Evolutionary conservation across 164 flowering plant genomes (phyloP).

Genomic region (Chimonanthus praecox): DNA sequence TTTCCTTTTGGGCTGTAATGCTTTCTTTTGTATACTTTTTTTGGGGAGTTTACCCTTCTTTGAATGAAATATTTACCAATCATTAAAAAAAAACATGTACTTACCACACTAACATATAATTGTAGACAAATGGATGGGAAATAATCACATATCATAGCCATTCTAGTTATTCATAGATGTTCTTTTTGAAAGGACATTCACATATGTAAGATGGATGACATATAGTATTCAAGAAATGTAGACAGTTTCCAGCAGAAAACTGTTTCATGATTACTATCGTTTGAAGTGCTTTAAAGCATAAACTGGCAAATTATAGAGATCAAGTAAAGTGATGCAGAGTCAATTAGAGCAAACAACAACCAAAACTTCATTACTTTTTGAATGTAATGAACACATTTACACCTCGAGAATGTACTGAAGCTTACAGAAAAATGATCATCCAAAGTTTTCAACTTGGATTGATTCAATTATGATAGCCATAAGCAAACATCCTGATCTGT

Average conservation of each 20-base stretch:
- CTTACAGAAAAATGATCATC: background rate
- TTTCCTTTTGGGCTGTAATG: too few species aligned
- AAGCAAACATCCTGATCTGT: slow-evolving; percentile 1
- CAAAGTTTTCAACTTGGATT: background rate
- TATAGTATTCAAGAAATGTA: background rate
- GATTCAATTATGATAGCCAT: background rate
- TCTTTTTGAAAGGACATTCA: too few species aligned
- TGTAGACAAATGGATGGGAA: too few species aligned
- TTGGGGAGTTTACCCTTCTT: too few species aligned
- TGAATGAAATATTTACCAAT: too few species aligned
- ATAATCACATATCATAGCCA: too few species aligned
- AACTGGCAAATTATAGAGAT: background rate
- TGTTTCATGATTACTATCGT: background rate
- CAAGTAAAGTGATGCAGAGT: background rate
- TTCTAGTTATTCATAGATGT: too few species aligned
- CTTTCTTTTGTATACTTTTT: too few species aligned
- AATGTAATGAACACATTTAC: background rate
- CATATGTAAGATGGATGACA: too few species aligned
- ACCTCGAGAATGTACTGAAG: background rate
- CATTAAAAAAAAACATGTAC: too few species aligned
- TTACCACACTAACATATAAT: too few species aligned
- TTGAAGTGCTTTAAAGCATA: background rate
- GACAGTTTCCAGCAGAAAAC: background rate
- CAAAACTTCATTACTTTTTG: background rate
- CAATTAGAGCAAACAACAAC: too few species aligned